Evolutionary conservation across 2,329 filamentous ascomycete species (phyloP), one percentile per base, ranked within the genome.

Genomic region (Stachybotrys chlorohalonatus): DNA sequence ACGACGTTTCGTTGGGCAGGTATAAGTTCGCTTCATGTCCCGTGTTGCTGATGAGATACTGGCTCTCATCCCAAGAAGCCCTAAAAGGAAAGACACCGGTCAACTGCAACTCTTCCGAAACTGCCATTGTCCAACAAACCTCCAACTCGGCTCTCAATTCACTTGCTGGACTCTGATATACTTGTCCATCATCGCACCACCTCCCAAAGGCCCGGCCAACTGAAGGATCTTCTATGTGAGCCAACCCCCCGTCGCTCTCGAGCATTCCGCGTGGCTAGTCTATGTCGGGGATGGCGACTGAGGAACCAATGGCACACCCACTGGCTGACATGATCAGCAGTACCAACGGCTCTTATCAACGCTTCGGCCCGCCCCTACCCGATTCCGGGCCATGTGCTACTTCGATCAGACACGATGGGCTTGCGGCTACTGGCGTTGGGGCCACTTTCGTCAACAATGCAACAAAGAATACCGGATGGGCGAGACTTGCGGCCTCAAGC

Each of bases 401-500:
- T 97, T 92, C 78, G 91, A 96, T 66, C 88, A 93, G 73, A 90
- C 87, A 70, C 82, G 84, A 63, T 96, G 89, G 81, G 73, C 73
- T 55, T 97, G 93, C 75, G 88, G 89, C 66, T 93, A 90, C 80
- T 96, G 88, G 86, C 90, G 91, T 73, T 97, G 92, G 92, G 89
- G 90, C 61, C 87, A 87, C 75, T 96, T 96, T 77, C 85, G 89
- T 61, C 83, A 92, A 72, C 92, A 95, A 70, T 97, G 93, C 80
- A 86, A 88, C 72, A 91, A 90, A 73, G 93, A 96, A 71, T 95
- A 95, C 75, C 89, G 93, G 61, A 96, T 89, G 62, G 93, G 93
- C 65, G 93, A 97, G 78, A 96, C 93, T 45, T 97, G 93, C 74
- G 93, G 93, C 58, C 86, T 96, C 75, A 95, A 90, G 75, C 82